Percentiles rank a stretch among this genome's conserved stretches.
Evolutionary conservation across 108 stramenopile species (phyloP).

Genomic region (Schizochytrium sp.): DNA sequence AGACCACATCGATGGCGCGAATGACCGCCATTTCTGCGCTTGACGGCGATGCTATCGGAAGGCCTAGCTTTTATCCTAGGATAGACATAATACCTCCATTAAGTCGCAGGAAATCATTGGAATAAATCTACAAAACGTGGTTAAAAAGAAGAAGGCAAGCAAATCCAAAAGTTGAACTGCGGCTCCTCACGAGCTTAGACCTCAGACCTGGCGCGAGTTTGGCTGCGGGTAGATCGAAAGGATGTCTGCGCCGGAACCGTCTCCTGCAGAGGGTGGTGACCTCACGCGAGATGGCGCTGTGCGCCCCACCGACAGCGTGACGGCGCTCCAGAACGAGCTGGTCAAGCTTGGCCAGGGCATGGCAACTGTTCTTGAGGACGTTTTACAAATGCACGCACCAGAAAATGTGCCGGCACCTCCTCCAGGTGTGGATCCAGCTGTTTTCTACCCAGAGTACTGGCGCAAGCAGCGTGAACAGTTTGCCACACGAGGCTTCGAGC

Average conservation of each 20-base stretch:
- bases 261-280: neutral
- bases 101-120: no score
- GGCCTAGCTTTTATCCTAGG: no score
- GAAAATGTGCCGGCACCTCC: constrained; percentile 39
- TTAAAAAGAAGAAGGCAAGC: no score
- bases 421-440: constrained; percentile 4
- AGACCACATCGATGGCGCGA: no score
- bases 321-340: constrained; percentile 43
- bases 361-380: neutral
- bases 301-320: constrained; percentile 27
- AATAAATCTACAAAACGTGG: no score
- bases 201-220: no score
- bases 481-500: constrained; percentile 38
- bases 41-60: no score
- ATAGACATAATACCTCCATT: no score
- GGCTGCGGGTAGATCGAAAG: no score
- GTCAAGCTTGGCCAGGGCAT: constrained; percentile 57
- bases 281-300: neutral
- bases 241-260: neutral
- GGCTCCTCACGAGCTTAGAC: no score
- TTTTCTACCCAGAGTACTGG: neutral
- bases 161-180: no score
- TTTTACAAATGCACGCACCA: constrained; percentile 46
- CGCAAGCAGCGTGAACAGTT: constrained; percentile 8
- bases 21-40: no score